These are phyloP conservation scores for Apophysomyces ossiformis DNA, from an alignment of 371 early-diverging fungal genomes.

Conservation along the genomic window DNA sequence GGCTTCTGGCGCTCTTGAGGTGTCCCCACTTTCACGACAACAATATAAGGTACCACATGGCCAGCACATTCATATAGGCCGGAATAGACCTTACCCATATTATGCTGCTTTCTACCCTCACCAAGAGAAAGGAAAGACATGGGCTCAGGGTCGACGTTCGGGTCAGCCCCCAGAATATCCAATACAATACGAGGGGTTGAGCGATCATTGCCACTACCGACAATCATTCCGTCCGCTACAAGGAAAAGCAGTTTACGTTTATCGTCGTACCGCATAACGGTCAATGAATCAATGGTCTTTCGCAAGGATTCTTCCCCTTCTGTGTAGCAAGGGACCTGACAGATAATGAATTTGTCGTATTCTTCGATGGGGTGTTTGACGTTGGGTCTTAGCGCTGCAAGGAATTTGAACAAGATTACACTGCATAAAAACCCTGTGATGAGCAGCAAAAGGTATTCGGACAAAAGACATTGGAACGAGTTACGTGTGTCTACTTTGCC, in stretches of 20 bases:
- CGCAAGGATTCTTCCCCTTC: slow-evolving; percentile 96
- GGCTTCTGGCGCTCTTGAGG: slow-evolving; percentile 71
- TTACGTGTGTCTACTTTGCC: slow-evolving; percentile 91
- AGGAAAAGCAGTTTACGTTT: slow-evolving; percentile 94
- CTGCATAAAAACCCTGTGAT: slow-evolving; percentile 81
- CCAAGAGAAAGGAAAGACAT: slow-evolving; percentile 92
- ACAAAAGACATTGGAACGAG: slow-evolving; percentile 80
- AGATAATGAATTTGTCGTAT: slow-evolving; percentile 91
- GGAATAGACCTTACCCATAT: slow-evolving; percentile 97
- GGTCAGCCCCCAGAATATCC: slow-evolving; percentile 91
- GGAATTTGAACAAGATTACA: slow-evolving; percentile 90
- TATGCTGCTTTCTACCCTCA: slow-evolving; percentile 88
- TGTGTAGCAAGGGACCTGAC: slow-evolving; percentile 96
- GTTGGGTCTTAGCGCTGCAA: slow-evolving; percentile 86
- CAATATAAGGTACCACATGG: slow-evolving; percentile 92
- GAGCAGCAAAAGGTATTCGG: slow-evolving; percentile 83
- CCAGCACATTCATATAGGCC: slow-evolving; percentile 93
- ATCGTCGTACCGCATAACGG: slow-evolving; percentile 90
- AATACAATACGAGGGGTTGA: slow-evolving; percentile 97
- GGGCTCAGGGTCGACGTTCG: slow-evolving; percentile 82
- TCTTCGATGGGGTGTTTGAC: slow-evolving; percentile 49
- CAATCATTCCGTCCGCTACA: slow-evolving; percentile 92
- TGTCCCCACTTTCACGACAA: slow-evolving; percentile 94
- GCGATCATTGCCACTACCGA: slow-evolving; percentile 95
- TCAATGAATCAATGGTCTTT: slow-evolving; percentile 93